These are phyloP conservation scores for Metschnikowia reukaufii DNA, from an alignment of 805 yeast species.

Conservation along the genomic window DNA sequence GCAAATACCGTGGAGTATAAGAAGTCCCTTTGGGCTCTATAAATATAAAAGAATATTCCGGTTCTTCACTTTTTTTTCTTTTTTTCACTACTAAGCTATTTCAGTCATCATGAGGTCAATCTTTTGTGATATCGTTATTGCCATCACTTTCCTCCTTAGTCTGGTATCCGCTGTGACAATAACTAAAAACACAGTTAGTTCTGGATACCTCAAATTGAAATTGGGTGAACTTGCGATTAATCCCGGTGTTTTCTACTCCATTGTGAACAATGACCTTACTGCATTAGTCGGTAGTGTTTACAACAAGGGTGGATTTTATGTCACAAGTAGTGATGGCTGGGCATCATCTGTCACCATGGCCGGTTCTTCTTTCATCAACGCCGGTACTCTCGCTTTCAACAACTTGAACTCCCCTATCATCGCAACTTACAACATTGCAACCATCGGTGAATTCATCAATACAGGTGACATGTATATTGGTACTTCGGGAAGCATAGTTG, in stretches of 20 bases:
- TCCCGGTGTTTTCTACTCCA: constrained; percentile 28
- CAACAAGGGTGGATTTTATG: constrained; percentile 25
- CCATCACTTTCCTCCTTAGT: too few species aligned
- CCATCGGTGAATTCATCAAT: constrained; percentile 21
- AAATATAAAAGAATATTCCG: too few species aligned
- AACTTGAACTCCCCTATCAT: constrained; percentile 19
- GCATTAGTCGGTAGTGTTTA: constrained; percentile 24
- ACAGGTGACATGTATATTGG: constrained; percentile 27
- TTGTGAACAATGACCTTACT: constrained; percentile 24
- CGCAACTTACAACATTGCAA: constrained; percentile 22
- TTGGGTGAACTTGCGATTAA: constrained; percentile 13
- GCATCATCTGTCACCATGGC: constrained; percentile 19
- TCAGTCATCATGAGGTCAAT: too few species aligned
- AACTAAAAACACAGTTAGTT: too few species aligned
- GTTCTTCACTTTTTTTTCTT: too few species aligned
- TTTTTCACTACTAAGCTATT: too few species aligned
- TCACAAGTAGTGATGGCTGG: constrained; percentile 20
- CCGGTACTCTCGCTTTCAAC: constrained; percentile 27
- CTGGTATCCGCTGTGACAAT: too few species aligned
- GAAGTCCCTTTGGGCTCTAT: too few species aligned
- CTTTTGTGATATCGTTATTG: too few species aligned
- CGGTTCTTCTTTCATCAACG: constrained; percentile 11
- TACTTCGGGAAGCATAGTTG: constrained; percentile 13
- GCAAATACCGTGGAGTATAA: too few species aligned
- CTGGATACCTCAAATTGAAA: too few species aligned